A percentile compares a stretch with the other conserved stretches of the same genome.
phyloP scores from a whole-genome alignment of 225 moss, liverwort and hornwort genomes.

The Ulota crispa region DNA sequence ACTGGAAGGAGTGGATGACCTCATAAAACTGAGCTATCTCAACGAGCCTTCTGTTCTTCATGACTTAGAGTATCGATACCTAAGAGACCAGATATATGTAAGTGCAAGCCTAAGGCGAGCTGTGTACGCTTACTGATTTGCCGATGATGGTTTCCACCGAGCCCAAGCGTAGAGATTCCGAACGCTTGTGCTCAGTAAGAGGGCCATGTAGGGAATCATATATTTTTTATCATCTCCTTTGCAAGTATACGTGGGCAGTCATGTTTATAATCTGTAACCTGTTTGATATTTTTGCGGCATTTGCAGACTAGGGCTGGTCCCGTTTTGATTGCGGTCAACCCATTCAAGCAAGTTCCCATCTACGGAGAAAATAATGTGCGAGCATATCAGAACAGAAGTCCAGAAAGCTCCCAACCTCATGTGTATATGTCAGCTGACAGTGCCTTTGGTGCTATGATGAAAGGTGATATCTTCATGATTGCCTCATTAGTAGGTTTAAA shows the following conservation, averaged over 20 bases:
- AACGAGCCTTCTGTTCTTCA: slow-evolving; percentile 98
- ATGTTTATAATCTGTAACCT: background rate
- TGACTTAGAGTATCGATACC: slow-evolving; percentile 78
- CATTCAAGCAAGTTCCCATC: slow-evolving; percentile 90
- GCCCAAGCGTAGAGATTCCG: background rate
- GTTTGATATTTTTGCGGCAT: slow-evolving; percentile 3
- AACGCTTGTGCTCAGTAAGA: background rate
- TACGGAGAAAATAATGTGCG: slow-evolving; percentile 72
- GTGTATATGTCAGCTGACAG: slow-evolving; percentile 90
- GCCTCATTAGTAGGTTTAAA: background rate
- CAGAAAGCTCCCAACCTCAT: slow-evolving; percentile 74
- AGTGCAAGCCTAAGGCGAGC: slow-evolving; percentile 29
- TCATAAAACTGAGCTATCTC: slow-evolving; percentile 91
- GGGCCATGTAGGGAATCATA: background rate
- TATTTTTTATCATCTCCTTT: background rate
- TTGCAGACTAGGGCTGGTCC: slow-evolving; percentile 98
- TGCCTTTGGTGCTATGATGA: slow-evolving; percentile 92
- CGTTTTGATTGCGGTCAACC: slow-evolving; percentile 94
- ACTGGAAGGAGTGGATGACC: slow-evolving; percentile 93
- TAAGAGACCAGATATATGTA: slow-evolving; percentile 89
- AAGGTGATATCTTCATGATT: slow-evolving; percentile 47
- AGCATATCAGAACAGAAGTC: slow-evolving; percentile 72
- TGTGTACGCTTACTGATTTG: background rate
- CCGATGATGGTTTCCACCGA: background rate
- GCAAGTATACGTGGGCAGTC: background rate